phyloP scores from a whole-genome alignment of 768 basidiomycete genomes.

The Thelephora ganbajun region DNA sequence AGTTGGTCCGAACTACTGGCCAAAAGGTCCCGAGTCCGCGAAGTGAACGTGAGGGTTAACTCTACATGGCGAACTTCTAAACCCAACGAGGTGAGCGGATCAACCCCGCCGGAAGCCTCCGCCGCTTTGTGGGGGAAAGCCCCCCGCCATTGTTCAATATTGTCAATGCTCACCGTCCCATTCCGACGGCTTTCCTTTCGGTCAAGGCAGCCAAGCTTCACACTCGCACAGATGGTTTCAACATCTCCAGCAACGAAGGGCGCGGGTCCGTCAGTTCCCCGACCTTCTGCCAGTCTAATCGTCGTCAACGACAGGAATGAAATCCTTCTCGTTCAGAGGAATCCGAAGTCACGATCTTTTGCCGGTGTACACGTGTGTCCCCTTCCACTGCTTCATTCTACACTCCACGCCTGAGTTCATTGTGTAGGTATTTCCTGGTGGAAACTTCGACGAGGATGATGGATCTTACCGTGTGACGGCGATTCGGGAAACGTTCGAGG shows the following conservation, averaged over 20 bases:
- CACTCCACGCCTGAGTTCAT: not conserved
- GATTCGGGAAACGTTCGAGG: conserved; percentile 68
- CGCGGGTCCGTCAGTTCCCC: conserved; percentile 18
- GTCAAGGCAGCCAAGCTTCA: too few species aligned
- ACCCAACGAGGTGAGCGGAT: too few species aligned
- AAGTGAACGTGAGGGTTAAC: too few species aligned
- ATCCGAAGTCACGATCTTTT: conserved; percentile 48
- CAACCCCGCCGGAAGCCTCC: not conserved
- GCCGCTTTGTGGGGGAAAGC: too few species aligned
- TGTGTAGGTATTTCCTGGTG: conserved; percentile 61
- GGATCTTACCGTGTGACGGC: conserved; percentile 43
- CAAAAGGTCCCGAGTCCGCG: too few species aligned
- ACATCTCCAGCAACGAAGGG: too few species aligned
- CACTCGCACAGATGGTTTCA: too few species aligned
- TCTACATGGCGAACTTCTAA: not conserved
- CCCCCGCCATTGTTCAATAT: not conserved
- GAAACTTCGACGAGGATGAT: conserved; percentile 57
- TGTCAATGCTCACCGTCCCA: too few species aligned
- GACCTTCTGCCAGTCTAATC: conserved; percentile 55
- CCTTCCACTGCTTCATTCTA: not conserved
- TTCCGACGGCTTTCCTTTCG: too few species aligned
- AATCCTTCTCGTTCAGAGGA: conserved; percentile 55
- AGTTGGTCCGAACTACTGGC: too few species aligned
- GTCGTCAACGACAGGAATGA: conserved; percentile 55
- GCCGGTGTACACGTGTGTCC: conserved; percentile 45